These are phyloP conservation scores for Coriaria nepalensis DNA, from an alignment of 306 rosid genomes.

Conservation along the genomic window DNA sequence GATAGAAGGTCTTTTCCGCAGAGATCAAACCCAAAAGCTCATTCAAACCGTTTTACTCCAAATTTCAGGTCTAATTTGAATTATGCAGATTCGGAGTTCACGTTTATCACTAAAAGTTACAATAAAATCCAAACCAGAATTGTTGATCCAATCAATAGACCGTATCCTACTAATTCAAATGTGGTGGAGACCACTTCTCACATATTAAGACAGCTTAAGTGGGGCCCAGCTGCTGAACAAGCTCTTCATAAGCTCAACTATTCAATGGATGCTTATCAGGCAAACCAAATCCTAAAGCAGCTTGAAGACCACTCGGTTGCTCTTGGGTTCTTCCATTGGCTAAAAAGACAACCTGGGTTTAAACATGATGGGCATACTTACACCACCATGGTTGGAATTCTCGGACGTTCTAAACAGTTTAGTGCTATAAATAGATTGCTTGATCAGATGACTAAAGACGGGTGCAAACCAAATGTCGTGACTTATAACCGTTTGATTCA, in stretches of 20 bases:
- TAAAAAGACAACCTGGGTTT: slow-evolving; percentile 58
- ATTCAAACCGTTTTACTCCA: too few relatives aligned
- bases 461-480: slow-evolving; percentile 84
- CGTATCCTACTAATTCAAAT: slow-evolving; percentile 21
- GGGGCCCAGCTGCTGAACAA: slow-evolving; percentile 69
- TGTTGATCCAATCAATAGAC: too few relatives aligned
- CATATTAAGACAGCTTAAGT: slow-evolving; percentile 42
- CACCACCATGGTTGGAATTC: slow-evolving; percentile 91
- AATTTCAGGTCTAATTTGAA: too few relatives aligned
- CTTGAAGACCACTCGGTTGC: slow-evolving; percentile 70
- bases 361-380: slow-evolving; percentile 83
- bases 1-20: slow-evolving; percentile 31
- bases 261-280: slow-evolving; percentile 68
- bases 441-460: slow-evolving; percentile 76
- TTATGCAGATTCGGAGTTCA: too few relatives aligned
- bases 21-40: slow-evolving; percentile 39
- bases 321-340: slow-evolving; percentile 67
- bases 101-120: too few relatives aligned
- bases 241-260: slow-evolving; percentile 49
- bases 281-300: slow-evolving; percentile 79
- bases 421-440: slow-evolving; percentile 55
- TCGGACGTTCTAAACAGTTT: slow-evolving; percentile 79
- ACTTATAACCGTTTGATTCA: slow-evolving; percentile 86
- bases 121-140: too few relatives aligned
- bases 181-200: slow-evolving; percentile 47